Evolutionary conservation across 345 rosid genomes (phyloP), one percentile per base, ranked within the genome.

Genomic region (Aquilaria malaccensis): DNA sequence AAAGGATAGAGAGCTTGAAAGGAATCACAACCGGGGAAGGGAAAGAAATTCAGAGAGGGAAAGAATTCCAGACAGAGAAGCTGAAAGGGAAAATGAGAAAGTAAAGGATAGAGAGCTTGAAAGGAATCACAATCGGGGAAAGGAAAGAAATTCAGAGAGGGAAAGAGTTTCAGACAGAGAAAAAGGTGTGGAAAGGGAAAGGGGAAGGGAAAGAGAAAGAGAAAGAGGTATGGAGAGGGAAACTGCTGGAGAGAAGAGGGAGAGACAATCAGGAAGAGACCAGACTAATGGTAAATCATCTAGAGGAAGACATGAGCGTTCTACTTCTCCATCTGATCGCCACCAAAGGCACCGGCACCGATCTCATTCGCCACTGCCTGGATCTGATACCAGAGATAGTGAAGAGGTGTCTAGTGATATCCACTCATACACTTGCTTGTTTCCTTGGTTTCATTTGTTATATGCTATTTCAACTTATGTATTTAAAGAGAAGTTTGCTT

Each of bases 351-450:
- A 82, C 72, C 73, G 80, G 62, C 88, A 64, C 45, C 79, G 84
- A 63, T 87, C 95, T 58, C 72, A 9, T 9, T 37, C 43, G 47
- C 89, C 95, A 1, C 89, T 94, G 2, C 66, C 67, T 55, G 70
- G 64, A 55, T 65, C 70, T 66, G 78, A 70, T 73, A 70, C 60
- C 41, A 75, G 80, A 72, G 72, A 75, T 50, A 83, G 52, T 52
- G 80, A 79, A 37, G 87, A 93, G 97, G 98, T 89, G 71, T 69
- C 74, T 74, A 74, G 64, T 81, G 72, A 77, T 75, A 70, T 69
- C 73, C 60, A 70, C 49, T 64, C 69, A 63, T 57, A 56, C 48
- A 46, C n/a, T 63, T 45, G 46, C 37, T 30, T 22, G 55, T 52
- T 51, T 33, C 43, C n/a, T 63, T n/a, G 45, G 14, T 15, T 53